Evolutionary conservation across 192 early-diverging fungal species (phyloP).

Genomic region (Blastocladiella britannica): DNA sequence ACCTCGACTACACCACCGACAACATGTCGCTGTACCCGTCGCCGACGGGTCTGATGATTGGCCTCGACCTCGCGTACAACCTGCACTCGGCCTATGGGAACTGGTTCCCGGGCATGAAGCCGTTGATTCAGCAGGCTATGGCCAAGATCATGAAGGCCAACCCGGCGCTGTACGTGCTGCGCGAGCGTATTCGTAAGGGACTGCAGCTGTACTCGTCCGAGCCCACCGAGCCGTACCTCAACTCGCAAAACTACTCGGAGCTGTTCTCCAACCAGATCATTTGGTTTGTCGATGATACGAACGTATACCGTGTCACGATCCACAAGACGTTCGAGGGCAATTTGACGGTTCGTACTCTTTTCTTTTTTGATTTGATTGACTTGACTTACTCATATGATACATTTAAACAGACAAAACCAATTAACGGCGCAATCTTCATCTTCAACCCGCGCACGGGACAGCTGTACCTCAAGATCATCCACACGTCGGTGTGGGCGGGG

Average conservation of each 20-base stretch:
- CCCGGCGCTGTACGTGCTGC: slow-evolving; percentile 86
- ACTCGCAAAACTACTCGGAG: slow-evolving; percentile 85
- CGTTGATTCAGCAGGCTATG: slow-evolving; percentile 90
- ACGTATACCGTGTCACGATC: slow-evolving; percentile 97
- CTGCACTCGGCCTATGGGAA: slow-evolving; percentile 85
- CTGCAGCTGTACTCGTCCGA: slow-evolving; percentile 96
- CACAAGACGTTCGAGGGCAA: slow-evolving; percentile 99
- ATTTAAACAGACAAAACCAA: slow-evolving; percentile 61
- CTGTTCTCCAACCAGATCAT: slow-evolving; percentile 95
- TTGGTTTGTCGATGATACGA: slow-evolving; percentile 99
- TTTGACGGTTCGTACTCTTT: slow-evolving; percentile 21
- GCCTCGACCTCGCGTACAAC: slow-evolving; percentile 94
- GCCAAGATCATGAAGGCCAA: slow-evolving; percentile 99
- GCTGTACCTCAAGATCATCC: slow-evolving; percentile 97
- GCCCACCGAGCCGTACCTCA: slow-evolving; percentile 92
- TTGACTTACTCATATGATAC: no score
- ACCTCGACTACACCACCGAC: slow-evolving; percentile 93
- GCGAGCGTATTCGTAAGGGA: slow-evolving; percentile 96
- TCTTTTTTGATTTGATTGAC: background rate
- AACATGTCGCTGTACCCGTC: slow-evolving; percentile 99
- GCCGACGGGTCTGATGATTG: slow-evolving; percentile 88
- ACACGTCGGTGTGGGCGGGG: slow-evolving; percentile 96
- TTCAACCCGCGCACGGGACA: slow-evolving; percentile 98
- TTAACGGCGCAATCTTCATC: slow-evolving; percentile 97
- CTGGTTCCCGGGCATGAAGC: slow-evolving; percentile 98